Conservation (phyloP, 805 yeast genomes). For the Deakozyma indianensis region DNA sequence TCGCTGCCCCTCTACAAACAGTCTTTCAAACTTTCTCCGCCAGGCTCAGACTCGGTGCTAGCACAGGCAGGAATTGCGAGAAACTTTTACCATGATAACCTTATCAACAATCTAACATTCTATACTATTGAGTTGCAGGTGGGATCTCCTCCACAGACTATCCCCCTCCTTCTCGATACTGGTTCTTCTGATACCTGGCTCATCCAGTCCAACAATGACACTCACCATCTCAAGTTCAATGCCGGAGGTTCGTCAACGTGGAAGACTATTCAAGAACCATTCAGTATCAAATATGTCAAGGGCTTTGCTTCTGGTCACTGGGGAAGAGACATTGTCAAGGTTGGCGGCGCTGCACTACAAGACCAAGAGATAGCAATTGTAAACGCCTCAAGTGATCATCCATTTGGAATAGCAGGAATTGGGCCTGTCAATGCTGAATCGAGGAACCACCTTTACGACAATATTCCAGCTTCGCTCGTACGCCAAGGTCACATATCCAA, state of each 20-base stretch:
- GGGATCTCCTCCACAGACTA: conserved; percentile 45
- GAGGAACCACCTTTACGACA: conserved; percentile 28
- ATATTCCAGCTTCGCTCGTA: conserved; percentile 47
- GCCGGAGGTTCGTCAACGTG: conserved; percentile 8
- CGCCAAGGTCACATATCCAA: conserved; percentile 40
- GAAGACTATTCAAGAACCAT: conserved; percentile 8
- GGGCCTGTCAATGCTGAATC: conserved; percentile 13
- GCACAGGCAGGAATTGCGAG: not conserved
- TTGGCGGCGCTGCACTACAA: conserved; percentile 35
- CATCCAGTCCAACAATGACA: not conserved
- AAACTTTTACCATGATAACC: not conserved
- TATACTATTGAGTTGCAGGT: conserved; percentile 24
- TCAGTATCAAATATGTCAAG: conserved; percentile 26
- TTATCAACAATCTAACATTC: conserved; percentile 14
- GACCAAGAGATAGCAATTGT: conserved; percentile 65
- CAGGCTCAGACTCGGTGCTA: not conserved
- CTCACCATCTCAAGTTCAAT: conserved; percentile 5
- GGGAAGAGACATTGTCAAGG: conserved; percentile 46
- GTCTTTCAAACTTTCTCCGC: not conserved
- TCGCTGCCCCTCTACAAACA: not conserved
- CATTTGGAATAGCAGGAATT: conserved; percentile 31
- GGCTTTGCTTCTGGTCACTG: conserved; percentile 38
- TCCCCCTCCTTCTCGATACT: conserved; percentile 52
- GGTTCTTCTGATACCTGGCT: conserved; percentile 71
- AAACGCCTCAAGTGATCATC: conserved; percentile 44